Evolutionary conservation across 2,329 filamentous ascomycete genomes (phyloP), one percentile per base, ranked within the genome.

Genomic region (Mycosphaerella sp.): DNA sequence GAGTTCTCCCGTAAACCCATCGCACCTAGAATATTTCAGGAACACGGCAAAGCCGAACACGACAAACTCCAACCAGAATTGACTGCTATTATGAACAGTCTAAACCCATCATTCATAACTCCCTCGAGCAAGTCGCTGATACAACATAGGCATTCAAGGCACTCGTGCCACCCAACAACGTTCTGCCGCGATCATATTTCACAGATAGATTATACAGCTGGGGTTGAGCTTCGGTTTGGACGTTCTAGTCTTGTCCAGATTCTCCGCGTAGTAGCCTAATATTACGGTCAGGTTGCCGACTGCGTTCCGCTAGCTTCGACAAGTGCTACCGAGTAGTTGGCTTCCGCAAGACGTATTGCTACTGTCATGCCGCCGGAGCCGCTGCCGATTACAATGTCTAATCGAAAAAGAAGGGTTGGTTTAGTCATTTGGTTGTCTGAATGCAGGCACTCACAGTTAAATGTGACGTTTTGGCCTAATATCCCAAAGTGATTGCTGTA

Each of bases 1-100:
- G n/a, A n/a, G n/a, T 61, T 21, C 5, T 41, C 37, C 2, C 17
- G 14, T 54, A 6, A 41, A 14, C 59, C 56, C 59, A 62, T 62
- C 27, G 25, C 35, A 25, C 36, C 36, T 39, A n/a, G n/a, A n/a
- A n/a, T n/a, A n/a, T n/a, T n/a, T n/a, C n/a, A n/a, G n/a, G n/a
- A n/a, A n/a, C n/a, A n/a, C 53, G 30, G 53, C 55, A 13, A 30
- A 41, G 1, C n/a, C n/a, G n/a, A n/a, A n/a, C n/a, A n/a, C n/a
- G n/a, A 47, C 46, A 8, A 55, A 21, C 50, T 50, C 56, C 56
- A 58, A 17, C 53, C 56, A 7, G n/a, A n/a, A n/a, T n/a, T 48
- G 42, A 27, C 56, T 56, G n/a, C 56, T 53, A 37, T 54, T 47
- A 17, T 10, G 3, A 2, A 32, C 30, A 2, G 30, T 32, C 13